Evolutionary conservation across 2,329 filamentous ascomycete genomes (phyloP).

Genomic region (Colletotrichum melonis): DNA sequence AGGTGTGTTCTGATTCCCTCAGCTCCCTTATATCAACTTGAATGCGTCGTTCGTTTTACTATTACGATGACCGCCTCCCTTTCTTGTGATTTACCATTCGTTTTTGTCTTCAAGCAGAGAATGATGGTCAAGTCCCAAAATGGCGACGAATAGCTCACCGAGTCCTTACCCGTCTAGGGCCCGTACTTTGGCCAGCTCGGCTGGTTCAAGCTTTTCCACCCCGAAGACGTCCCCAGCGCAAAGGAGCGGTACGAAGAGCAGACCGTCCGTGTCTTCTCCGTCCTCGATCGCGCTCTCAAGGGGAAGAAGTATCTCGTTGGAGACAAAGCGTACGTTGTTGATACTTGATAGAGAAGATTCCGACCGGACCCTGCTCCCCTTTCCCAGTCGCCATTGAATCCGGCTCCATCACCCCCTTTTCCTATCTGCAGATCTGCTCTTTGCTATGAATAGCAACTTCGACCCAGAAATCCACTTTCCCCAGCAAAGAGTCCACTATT

Average conservation of each 20-base stretch:
- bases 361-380: too few species aligned
- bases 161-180: conserved; percentile 42
- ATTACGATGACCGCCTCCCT: too few species aligned
- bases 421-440: neutral
- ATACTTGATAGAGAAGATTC: too few species aligned
- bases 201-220: conserved; percentile 48
- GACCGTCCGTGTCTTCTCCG: conserved; percentile 43
- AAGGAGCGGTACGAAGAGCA: conserved; percentile 46
- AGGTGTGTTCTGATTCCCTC: neutral
- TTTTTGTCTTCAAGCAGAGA: neutral
- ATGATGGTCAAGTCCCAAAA: neutral
- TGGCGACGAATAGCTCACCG: neutral
- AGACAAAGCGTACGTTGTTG: conserved; percentile 44
- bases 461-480: neutral
- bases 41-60: neutral
- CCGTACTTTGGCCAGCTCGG: conserved; percentile 56
- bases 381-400: neutral
- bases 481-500: neutral
- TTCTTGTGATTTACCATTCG: too few species aligned
- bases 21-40: neutral
- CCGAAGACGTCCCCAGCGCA: conserved; percentile 43
- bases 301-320: conserved; percentile 49
- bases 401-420: neutral
- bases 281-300: conserved; percentile 47
- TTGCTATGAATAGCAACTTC: neutral